phyloP scores from a whole-genome alignment of 2,329 filamentous ascomycete species.

The Penicillium sp. region DNA sequence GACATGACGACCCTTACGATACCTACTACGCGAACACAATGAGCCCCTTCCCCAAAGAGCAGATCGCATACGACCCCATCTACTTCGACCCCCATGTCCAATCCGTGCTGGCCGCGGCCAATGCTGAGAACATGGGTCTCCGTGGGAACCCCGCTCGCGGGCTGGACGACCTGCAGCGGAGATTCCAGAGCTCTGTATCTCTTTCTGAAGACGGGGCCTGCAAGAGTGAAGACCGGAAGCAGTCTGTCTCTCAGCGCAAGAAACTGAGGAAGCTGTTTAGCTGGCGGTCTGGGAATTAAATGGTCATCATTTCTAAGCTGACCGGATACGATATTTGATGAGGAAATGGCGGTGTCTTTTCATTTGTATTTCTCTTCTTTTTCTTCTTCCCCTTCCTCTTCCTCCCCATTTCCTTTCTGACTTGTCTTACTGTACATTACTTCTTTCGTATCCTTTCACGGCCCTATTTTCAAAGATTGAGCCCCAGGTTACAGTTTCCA shows the following conservation, averaged over 20 bases:
- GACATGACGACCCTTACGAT: slow-evolving; percentile 7
- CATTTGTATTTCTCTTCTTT: slow-evolving; percentile 3
- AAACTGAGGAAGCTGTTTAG: slow-evolving; percentile 24
- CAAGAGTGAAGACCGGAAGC: slow-evolving; percentile 15
- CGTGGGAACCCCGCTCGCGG: slow-evolving; percentile 18
- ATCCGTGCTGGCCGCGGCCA: slow-evolving; percentile 26
- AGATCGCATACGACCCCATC: slow-evolving; percentile 22
- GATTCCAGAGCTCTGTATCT: slow-evolving; percentile 15
- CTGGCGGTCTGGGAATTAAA: slow-evolving; percentile 22
- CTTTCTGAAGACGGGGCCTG: slow-evolving; percentile 5
- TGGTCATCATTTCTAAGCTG: neutral
- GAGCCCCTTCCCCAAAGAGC: slow-evolving; percentile 9
- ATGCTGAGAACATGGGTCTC: slow-evolving; percentile 25
- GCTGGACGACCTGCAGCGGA: slow-evolving; percentile 25
- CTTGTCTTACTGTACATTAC: too few relatives aligned
- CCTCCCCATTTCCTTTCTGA: slow-evolving; percentile 3
- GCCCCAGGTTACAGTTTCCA: too few relatives aligned
- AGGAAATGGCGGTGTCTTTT: slow-evolving; percentile 1
- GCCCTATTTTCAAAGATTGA: too few relatives aligned
- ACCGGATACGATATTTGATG: slow-evolving; percentile 5
- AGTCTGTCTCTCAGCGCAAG: slow-evolving; percentile 13
- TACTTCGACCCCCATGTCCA: slow-evolving; percentile 25
- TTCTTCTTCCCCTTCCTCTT: slow-evolving; percentile 7
- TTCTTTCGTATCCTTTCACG: too few relatives aligned
- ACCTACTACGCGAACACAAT: slow-evolving; percentile 19